Evolutionary conservation across 2,329 filamentous ascomycete species (phyloP), one percentile per base, ranked within the genome.

Genomic region (Neofusicoccum sp.): DNA sequence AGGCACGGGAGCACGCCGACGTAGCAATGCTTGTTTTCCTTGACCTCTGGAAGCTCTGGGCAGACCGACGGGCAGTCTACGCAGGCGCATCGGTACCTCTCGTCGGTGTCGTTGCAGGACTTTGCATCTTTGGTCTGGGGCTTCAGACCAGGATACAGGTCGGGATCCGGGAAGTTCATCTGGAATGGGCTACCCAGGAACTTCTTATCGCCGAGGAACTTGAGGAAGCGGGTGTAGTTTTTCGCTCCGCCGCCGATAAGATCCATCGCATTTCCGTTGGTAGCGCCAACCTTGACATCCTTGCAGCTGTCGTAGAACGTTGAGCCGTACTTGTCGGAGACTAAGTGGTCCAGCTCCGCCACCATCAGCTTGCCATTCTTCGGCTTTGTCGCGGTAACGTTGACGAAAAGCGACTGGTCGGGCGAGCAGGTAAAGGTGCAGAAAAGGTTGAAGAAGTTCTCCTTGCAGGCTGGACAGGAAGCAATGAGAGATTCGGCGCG

Each of bases 351-450:
- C 24, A 99, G 78, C 77, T 97, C 91, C 1, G 89, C 91, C 12
- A 97, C 92, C n/a, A 91, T 76, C 61, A 78, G 77, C 66, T 87
- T 87, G 75, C 82, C 71, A 65, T 78, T 74, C 75, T 82, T 90
- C 24, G 83, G 75, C 64, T 85, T 83, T 0, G 88, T 89, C 58
- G 87, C 78, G 9, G 95, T 98, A 44, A 99, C 86, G 70, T 99
- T 99, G 73, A 99, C 82, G 71, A 99, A 99, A 0, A 96, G 80
- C 0, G 92, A 97, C 74, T 99, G 95, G 70, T 99, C 89, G 5
- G 96, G 93, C 4, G 95, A 99, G 79, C 96, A 99, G 2, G 93
- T 98, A 71, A 99, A 98, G 4, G 92, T 96, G 79, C 95, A 99
- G 76, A 99, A 99, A 45, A 96, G 82, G 78, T 99, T 96, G 81